phyloP scores from a whole-genome alignment of 192 early-diverging fungal species.

The Backusella morwellensis region DNA sequence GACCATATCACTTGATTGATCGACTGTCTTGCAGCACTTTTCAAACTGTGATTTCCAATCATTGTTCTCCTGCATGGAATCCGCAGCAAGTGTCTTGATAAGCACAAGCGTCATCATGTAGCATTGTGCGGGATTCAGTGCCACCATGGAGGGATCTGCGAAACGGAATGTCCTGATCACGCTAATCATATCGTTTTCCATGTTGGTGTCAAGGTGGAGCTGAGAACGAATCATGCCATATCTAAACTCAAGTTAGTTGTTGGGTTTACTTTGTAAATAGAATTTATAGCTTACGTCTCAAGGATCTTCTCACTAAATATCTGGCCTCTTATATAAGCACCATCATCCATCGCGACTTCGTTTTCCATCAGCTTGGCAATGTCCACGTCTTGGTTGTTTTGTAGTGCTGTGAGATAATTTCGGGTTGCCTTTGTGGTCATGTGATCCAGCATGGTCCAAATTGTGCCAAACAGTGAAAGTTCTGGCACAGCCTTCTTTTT shows the following conservation, averaged over 20 bases:
- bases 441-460: slow-evolving; percentile 41
- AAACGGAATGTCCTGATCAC: slow-evolving; percentile 38
- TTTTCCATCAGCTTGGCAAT: neutral
- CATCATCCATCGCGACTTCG: neutral
- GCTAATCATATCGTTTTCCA: slow-evolving; percentile 37
- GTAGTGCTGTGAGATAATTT: slow-evolving; percentile 12
- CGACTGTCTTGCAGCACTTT: slow-evolving; percentile 30
- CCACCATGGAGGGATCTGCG: slow-evolving; percentile 29
- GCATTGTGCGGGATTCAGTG: slow-evolving; percentile 28
- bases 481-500: slow-evolving; percentile 25
- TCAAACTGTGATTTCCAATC: slow-evolving; percentile 24
- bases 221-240: slow-evolving; percentile 32
- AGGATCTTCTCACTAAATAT: slow-evolving; percentile 43
- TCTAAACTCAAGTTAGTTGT: neutral
- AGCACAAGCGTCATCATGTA: slow-evolving; percentile 41
- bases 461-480: slow-evolving; percentile 43
- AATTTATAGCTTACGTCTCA: slow-evolving; percentile 29
- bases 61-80: slow-evolving; percentile 4
- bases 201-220: slow-evolving; percentile 11
- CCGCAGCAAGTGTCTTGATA: slow-evolving; percentile 22
- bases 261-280: neutral
- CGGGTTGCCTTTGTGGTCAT: slow-evolving; percentile 36
- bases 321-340: slow-evolving; percentile 24
- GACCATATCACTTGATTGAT: slow-evolving; percentile 33
- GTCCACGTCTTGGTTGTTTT: neutral